A percentile compares a stretch with the other conserved stretches of the same genome.
These are phyloP conservation scores for Seiridium cupressi DNA, from an alignment of 2,329 filamentous ascomycete species.

Conservation along the genomic window DNA sequence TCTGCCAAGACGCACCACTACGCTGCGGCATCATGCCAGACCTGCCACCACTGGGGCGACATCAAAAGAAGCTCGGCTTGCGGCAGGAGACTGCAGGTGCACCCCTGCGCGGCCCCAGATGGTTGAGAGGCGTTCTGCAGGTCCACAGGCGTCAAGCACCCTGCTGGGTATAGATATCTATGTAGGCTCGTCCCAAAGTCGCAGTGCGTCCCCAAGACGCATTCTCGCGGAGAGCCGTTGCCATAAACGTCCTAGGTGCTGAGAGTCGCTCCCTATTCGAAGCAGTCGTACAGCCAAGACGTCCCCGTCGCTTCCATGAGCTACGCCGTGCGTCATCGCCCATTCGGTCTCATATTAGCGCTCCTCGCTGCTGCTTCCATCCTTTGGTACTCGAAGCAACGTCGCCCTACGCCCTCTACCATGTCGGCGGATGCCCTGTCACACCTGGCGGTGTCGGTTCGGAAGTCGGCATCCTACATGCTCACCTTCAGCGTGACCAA, in stretches of 20 bases:
- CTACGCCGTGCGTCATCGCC: background rate
- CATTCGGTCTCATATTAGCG: background rate
- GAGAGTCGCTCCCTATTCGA: background rate
- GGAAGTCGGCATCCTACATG: conserved; percentile 22
- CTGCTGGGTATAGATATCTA: background rate
- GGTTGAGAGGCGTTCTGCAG: background rate
- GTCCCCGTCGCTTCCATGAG: conserved; percentile 5
- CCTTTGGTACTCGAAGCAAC: conserved; percentile 16
- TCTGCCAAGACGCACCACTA: background rate
- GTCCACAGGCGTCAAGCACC: too few relatives aligned
- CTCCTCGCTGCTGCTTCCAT: conserved; percentile 13
- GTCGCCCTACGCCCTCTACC: conserved; percentile 9
- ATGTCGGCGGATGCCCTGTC: conserved; percentile 20
- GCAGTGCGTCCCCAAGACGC: background rate
- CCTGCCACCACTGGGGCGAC: background rate
- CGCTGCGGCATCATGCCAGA: too few relatives aligned
- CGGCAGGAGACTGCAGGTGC: background rate
- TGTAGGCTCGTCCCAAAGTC: background rate
- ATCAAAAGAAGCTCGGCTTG: background rate
- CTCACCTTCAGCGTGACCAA: conserved; percentile 39
- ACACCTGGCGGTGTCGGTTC: conserved; percentile 25
- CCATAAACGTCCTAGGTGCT: background rate
- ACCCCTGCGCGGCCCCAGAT: background rate
- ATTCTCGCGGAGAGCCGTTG: background rate
- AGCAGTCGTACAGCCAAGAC: background rate